phyloP scores from a whole-genome alignment of 805 yeast species.

The Kodamaea fukazawae region DNA sequence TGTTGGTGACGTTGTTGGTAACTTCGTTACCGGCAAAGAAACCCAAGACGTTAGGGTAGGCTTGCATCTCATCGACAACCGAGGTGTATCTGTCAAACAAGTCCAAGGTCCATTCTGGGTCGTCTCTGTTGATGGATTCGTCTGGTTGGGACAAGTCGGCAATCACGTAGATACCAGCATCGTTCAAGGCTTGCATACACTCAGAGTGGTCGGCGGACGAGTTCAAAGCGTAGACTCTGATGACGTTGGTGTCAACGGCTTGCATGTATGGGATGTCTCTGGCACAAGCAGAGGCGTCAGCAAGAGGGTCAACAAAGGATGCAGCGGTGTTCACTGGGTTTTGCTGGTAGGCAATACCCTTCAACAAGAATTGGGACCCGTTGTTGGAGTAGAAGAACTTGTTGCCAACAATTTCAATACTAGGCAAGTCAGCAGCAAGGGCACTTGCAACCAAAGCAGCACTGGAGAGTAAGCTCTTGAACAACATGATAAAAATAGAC shows the following conservation, averaged over 20 bases:
- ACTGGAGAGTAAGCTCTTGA: conserved; percentile 11
- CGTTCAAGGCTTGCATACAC: conserved; percentile 64
- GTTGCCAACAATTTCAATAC: conserved; percentile 72
- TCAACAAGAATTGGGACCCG: conserved; percentile 75
- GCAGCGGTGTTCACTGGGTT: conserved; percentile 52
- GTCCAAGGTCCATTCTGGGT: conserved; percentile 63
- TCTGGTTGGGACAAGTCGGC: conserved; percentile 82
- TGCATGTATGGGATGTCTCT: conserved; percentile 73
- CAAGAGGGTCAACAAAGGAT: conserved; percentile 67
- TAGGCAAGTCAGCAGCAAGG: conserved; percentile 38
- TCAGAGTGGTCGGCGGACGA: conserved; percentile 59
- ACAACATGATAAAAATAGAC: conserved; percentile 5
- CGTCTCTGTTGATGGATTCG: conserved; percentile 56
- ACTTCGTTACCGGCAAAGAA: conserved; percentile 89
- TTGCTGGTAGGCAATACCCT: conserved; percentile 79
- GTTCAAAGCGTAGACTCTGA: conserved; percentile 76
- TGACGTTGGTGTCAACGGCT: conserved; percentile 61
- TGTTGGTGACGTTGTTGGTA: conserved; percentile 60
- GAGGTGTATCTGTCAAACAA: conserved; percentile 64
- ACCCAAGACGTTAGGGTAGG: conserved; percentile 72
- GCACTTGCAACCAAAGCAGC: conserved; percentile 12
- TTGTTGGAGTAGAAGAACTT: conserved; percentile 74
- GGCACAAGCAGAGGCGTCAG: conserved; percentile 57
- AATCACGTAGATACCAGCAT: conserved; percentile 88
- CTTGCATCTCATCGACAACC: conserved; percentile 66